Evolutionary conservation across 257 asterid genomes (phyloP).

Genomic region (Fraxinus quadrangulata): DNA sequence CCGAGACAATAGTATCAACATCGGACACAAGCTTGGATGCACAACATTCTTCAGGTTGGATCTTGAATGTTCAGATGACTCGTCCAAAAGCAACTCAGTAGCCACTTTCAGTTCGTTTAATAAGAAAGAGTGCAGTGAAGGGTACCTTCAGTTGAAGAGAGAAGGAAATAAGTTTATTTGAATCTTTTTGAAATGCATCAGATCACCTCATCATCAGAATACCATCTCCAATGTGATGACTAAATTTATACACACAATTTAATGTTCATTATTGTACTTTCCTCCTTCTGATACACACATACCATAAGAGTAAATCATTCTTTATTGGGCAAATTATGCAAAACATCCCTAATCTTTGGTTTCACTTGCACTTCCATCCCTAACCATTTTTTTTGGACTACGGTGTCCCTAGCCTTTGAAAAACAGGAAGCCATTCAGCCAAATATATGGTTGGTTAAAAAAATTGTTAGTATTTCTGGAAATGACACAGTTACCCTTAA

Average conservation of each 20-base stretch:
- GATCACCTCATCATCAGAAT: not conserved
- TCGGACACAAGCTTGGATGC: constrained; percentile 94
- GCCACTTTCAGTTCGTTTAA: constrained; percentile 78
- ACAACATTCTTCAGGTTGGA: constrained; percentile 66
- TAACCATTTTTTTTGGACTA: no score
- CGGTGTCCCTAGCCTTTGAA: no score
- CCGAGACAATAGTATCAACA: constrained; percentile 83
- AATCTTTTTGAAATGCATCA: not conserved
- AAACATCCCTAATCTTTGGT: no score
- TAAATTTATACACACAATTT: not conserved
- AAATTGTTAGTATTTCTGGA: no score
- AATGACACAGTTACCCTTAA: no score
- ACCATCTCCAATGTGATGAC: constrained; percentile 11
- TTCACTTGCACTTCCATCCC: no score
- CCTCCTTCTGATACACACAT: constrained; percentile 19
- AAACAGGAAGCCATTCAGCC: no score
- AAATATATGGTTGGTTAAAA: no score
- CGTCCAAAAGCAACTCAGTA: constrained; percentile 62
- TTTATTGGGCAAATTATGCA: no score
- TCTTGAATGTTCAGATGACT: constrained; percentile 49
- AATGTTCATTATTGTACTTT: constrained; percentile 14
- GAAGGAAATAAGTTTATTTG: constrained; percentile 3
- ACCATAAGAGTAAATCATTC: not conserved
- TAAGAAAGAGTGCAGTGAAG: constrained; percentile 77
- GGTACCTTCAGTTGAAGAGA: constrained; percentile 63